Evolutionary conservation across 208 protist species (phyloP), one percentile per base, ranked within the genome.

Genomic region (Herpetomonas samuelpessoai): DNA sequence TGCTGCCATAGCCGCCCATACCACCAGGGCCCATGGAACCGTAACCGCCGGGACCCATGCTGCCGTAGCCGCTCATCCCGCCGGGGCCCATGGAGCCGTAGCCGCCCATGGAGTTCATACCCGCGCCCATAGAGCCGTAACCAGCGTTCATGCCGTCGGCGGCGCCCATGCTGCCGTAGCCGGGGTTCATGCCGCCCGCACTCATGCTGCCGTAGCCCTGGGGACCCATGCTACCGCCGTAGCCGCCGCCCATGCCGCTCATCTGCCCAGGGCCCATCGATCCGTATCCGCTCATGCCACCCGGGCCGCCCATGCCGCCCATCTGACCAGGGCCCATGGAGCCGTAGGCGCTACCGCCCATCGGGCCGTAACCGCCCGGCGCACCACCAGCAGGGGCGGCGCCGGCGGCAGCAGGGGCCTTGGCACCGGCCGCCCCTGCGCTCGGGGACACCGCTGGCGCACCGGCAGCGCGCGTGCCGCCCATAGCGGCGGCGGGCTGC

Each of bases 261-360:
- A 67, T 76, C 59, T 56, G 62, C n/a, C 51, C 57, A 46, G 62
- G 25, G 12, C 29, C 53, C 55, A 62, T 69, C 14, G 35, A 35
- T 25, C 26, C 26, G 45, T n/a, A 52, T 22, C 45, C 44, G 27
- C 48, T 53, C 51, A 62, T 70, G 28, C 14, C 31, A 24, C 25
- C 19, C 31, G 50, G 45, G 47, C 25, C 55, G 39, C 26, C 26
- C 41, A n/a, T 54, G 30, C 45, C 44, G 27, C 48, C 59, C 51
- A 62, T 70, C 28, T 25, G 49, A 24, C 25, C 19, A 50, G 50
- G 45, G 47, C 25, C 55, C 53, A 28, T 59, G n/a, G 28, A 16
- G 35, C 55, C 47, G 46, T 41, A 53, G 39, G 22, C 38, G 28
- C 26, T 27, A 28, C 54, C 16, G 56, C 41, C 48, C 51, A 62